phyloP scores from a whole-genome alignment of 805 yeast genomes.

The Yarrowia divulgata region DNA sequence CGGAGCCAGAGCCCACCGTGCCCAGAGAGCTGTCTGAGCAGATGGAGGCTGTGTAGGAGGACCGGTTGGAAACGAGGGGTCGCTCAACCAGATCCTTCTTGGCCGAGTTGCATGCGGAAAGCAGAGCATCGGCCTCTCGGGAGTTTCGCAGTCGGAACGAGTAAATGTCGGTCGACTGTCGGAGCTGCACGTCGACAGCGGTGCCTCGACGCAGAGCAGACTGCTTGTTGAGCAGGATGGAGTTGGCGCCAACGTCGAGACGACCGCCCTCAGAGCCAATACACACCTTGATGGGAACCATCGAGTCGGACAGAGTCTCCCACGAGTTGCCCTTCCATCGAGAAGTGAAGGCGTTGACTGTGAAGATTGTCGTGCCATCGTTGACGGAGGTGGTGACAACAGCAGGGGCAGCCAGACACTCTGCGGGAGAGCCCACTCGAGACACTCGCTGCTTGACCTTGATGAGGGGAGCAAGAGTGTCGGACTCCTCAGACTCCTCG shows the following conservation, averaged over 20 bases:
- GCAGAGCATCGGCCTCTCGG: slow-evolving; percentile 32
- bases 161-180: slow-evolving; percentile 30
- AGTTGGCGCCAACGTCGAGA: background rate
- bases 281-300: slow-evolving; percentile 4
- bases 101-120: slow-evolving; percentile 30
- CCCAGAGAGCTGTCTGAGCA: slow-evolving; percentile 31
- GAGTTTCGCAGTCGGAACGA: slow-evolving; percentile 38
- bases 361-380: slow-evolving; percentile 24
- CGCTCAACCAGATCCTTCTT: slow-evolving; percentile 37
- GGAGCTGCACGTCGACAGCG: slow-evolving; percentile 38
- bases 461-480: slow-evolving; percentile 28
- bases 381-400: background rate
- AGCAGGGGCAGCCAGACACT: slow-evolving; percentile 3
- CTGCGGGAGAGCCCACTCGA: slow-evolving; percentile 25
- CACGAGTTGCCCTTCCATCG: slow-evolving; percentile 36
- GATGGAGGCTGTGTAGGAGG: slow-evolving; percentile 27
- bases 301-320: slow-evolving; percentile 24
- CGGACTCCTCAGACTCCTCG: slow-evolving; percentile 24
- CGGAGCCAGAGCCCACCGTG: slow-evolving; percentile 17
- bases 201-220: slow-evolving; percentile 38
- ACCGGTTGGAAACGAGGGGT: slow-evolving; percentile 7
- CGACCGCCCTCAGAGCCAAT: slow-evolving; percentile 29
- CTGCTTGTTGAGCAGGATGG: slow-evolving; percentile 32
- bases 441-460: slow-evolving; percentile 28
- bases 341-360: slow-evolving; percentile 25